Evolutionary conservation across 768 basidiomycete species (phyloP), one percentile per base, ranked within the genome.

Genomic region (Auricularia sp.): DNA sequence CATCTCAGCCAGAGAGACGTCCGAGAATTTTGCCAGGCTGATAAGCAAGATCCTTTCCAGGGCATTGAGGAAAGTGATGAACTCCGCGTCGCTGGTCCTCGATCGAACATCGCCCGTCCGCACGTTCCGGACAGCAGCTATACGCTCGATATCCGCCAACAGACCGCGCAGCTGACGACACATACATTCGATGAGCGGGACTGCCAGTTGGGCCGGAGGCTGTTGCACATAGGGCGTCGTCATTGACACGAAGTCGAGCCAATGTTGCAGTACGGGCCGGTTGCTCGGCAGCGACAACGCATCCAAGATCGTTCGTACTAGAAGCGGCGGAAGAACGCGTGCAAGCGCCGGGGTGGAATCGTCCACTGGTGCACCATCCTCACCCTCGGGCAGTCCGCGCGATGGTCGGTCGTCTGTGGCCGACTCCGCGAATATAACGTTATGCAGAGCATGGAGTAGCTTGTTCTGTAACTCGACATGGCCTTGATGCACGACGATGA

Each of bases 201-300:
- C 77, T 29, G 96, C 79, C 42, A 87, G 81, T 69, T 93, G 91
- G 8, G 56, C 56, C 24, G 56, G 29, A 33, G 56, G 56, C 14
- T 33, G 56, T 18, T 59, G 56, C 18, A 59, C 29, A 33, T 59
- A 24, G 3, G 92, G 87, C 18, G 95, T 77, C 1, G 93, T 91
- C 86, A 92, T 91, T 63, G 96, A 82, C 66, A 98, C 81, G 73
- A 99, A 98, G 73, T 98, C 96, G 34, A 98, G 80, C 96, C 96
- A 98, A 70, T 97, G 92, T 71, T 97, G 95, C 36, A 96, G 74
- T 33, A 96, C 82, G 1, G 92, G 82, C 35, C 87, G 84, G 75
- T 96, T 97, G 36, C 81, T 75, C 10, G 80, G 77, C 3, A 79
- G 73, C 11, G 86, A 78, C 59, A 98, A 85, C 2, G 92, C 96